Evolutionary conservation across 495 filamentous ascomycete species (phyloP).

Genomic region (Neurospora sp.): DNA sequence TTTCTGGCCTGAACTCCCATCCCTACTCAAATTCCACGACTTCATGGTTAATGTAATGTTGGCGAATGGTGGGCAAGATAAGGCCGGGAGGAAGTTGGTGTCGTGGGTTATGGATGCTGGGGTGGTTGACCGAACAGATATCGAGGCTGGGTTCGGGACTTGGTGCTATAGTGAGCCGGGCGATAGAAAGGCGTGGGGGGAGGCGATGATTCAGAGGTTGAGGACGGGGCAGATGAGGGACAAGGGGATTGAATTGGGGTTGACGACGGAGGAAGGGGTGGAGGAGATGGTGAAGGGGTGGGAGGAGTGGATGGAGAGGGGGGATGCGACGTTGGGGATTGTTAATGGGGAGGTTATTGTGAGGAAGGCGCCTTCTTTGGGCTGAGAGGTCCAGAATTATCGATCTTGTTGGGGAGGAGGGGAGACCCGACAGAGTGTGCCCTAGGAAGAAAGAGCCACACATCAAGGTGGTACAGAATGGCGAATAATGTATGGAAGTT

Average conservation of each 20-base stretch:
- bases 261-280: conserved; percentile 25
- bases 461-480: too few species aligned
- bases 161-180: conserved; percentile 26
- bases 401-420: too few species aligned
- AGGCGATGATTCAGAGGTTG: conserved; percentile 22
- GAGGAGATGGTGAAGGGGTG: conserved; percentile 35
- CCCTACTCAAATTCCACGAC: conserved; percentile 24
- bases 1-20: conserved; percentile 26
- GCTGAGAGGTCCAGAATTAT: too few species aligned
- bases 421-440: too few species aligned
- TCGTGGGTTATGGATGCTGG: conserved; percentile 34
- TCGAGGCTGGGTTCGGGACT: conserved; percentile 26
- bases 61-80: conserved; percentile 20
- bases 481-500: neutral
- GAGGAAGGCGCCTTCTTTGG: conserved; percentile 7
- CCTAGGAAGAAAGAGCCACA: too few species aligned
- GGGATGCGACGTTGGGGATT: conserved; percentile 26
- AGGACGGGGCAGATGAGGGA: conserved; percentile 19
- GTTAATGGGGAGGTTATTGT: conserved; percentile 34
- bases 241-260: conserved; percentile 21
- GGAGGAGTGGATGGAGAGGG: conserved; percentile 27
- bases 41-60: conserved; percentile 16
- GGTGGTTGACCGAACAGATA: conserved; percentile 21
- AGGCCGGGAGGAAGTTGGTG: conserved; percentile 28
- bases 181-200: conserved; percentile 27